These are phyloP conservation scores for Pachysandra terminalis DNA, from an alignment of 164 flowering plant species.

Conservation along the genomic window DNA sequence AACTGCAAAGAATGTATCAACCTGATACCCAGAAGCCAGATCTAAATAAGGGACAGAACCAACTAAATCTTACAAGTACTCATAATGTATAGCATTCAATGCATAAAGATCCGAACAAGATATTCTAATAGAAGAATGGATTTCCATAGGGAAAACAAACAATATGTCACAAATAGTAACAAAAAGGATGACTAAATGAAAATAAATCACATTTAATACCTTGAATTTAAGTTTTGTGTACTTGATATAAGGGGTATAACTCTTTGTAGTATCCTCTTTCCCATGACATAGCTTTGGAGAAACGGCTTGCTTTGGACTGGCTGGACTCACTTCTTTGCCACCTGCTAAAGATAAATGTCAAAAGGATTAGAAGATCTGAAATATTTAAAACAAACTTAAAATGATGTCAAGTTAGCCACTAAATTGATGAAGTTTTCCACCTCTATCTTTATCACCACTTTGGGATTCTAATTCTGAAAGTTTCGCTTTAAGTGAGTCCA, in stretches of 20 bases:
- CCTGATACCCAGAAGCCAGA: slow-evolving; percentile 39
- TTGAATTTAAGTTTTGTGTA: slow-evolving; percentile 90
- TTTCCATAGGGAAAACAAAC: no score
- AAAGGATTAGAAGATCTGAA: no score
- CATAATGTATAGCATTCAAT: not conserved
- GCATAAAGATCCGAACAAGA: not conserved
- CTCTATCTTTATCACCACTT: slow-evolving; percentile 17
- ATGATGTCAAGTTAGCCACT: slow-evolving; percentile 1
- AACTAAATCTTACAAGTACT: no score
- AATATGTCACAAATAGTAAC: not conserved
- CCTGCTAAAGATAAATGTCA: slow-evolving; percentile 25
- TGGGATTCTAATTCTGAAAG: slow-evolving; percentile 49
- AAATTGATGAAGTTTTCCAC: slow-evolving; percentile 24
- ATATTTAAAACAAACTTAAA: not conserved
- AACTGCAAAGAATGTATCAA: slow-evolving; percentile 96
- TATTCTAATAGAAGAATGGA: not conserved
- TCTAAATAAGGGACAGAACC: not conserved
- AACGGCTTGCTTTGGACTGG: slow-evolving; percentile 20
- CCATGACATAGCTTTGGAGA: slow-evolving; percentile 16
- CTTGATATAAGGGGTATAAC: slow-evolving; percentile 67
- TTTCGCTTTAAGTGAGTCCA: slow-evolving; percentile 57
- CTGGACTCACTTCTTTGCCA: slow-evolving; percentile 18
- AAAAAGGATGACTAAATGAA: not conserved
- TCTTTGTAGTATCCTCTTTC: slow-evolving; percentile 33
- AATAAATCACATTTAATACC: slow-evolving; percentile 32